Percentiles rank a stretch among this genome's conserved stretches.
These are phyloP conservation scores for Ammopiptanthus mongolicus DNA, from an alignment of 306 rosid species.

Conservation along the genomic window DNA sequence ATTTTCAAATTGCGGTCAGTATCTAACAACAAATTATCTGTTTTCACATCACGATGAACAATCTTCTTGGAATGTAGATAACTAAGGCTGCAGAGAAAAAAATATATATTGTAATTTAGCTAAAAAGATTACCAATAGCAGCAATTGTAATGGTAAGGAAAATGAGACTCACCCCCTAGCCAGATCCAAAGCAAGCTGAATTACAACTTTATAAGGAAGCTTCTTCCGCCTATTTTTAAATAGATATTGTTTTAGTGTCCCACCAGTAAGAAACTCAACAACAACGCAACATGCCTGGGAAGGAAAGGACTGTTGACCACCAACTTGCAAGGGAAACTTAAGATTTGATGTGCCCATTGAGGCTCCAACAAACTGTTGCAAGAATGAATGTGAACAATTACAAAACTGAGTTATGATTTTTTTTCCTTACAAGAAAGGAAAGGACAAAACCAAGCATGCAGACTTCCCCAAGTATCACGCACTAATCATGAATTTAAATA, in stretches of 20 bases:
- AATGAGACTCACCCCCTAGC: constrained; percentile 61
- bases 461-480: background rate
- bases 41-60: constrained; percentile 80
- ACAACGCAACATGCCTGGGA: constrained; percentile 79
- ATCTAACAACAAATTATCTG: constrained; percentile 77
- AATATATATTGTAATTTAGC: background rate
- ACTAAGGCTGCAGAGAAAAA: constrained; percentile 47
- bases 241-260: constrained; percentile 70
- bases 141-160: background rate
- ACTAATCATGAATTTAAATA: constrained; percentile 13
- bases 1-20: constrained; percentile 49
- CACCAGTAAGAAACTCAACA: constrained; percentile 84
- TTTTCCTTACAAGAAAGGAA: background rate
- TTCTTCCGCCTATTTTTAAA: constrained; percentile 60
- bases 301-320: constrained; percentile 38
- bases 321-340: constrained; percentile 53
- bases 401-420: background rate
- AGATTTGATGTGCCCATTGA: constrained; percentile 85
- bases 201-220: constrained; percentile 62
- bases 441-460: background rate
- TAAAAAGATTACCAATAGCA: background rate
- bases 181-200: constrained; percentile 87
- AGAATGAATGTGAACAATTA: constrained; percentile 10
- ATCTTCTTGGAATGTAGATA: constrained; percentile 79
- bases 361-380: constrained; percentile 79